A percentile compares a stretch with the other conserved stretches of the same genome.
Evolutionary conservation across 2,329 filamentous ascomycete species (phyloP).

Genomic region (Lasiodiplodia citricola): DNA sequence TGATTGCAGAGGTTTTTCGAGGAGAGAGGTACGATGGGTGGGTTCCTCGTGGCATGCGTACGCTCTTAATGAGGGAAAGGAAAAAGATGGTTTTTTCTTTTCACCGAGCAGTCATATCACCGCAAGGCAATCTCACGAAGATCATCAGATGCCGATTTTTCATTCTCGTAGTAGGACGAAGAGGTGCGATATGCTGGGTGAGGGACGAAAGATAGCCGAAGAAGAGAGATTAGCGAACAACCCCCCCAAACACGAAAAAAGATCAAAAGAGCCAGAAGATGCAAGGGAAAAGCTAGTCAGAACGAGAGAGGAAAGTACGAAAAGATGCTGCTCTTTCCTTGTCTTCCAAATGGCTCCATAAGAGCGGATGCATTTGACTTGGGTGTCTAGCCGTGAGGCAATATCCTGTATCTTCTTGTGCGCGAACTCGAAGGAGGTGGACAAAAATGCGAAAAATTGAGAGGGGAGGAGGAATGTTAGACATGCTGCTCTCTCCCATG

Average conservation of each 20-base stretch:
- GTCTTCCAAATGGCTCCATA: neutral
- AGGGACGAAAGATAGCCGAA: neutral
- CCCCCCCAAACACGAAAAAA: neutral
- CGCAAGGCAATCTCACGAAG: neutral
- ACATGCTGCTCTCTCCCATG: neutral
- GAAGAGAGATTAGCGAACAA: neutral
- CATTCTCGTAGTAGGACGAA: neutral
- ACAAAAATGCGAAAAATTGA: neutral
- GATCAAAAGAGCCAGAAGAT: neutral
- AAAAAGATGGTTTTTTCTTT: neutral
- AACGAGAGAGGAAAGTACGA: neutral
- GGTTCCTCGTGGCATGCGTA: neutral
- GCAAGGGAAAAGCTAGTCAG: neutral
- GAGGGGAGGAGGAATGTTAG: neutral
- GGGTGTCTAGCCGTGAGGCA: conserved; percentile 6
- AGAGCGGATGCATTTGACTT: neutral
- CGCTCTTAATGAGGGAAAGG: neutral
- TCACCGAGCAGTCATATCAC: neutral
- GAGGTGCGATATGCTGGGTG: neutral
- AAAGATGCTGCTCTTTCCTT: neutral
- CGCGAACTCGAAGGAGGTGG: neutral
- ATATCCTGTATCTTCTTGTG: neutral
- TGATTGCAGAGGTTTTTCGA: neutral
- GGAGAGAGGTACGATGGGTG: neutral
- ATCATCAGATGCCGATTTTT: neutral